phyloP scores from a whole-genome alignment of 495 filamentous ascomycete species.

The Penicillium silybi region DNA sequence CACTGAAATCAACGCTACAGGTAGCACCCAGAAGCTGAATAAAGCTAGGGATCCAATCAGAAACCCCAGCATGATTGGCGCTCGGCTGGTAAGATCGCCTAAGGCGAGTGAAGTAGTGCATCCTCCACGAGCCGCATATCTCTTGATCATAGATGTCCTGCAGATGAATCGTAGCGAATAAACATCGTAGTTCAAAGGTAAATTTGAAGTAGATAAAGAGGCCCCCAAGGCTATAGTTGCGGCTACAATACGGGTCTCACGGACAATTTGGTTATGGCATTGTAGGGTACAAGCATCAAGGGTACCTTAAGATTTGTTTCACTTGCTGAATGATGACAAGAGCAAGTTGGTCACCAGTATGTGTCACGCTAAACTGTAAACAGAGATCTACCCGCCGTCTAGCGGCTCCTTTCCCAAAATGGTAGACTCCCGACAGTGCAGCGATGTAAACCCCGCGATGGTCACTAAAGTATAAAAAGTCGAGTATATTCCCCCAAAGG shows the following conservation, averaged over 20 bases:
- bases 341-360: too few species aligned
- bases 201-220: too few species aligned
- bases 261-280: too few species aligned
- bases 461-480: slow-evolving; percentile 4
- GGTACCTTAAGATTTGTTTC: too few species aligned
- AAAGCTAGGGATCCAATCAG: background rate
- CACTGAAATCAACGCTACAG: too few species aligned
- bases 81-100: too few species aligned
- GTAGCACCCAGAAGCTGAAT: background rate
- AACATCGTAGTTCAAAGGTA: background rate
- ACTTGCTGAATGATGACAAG: too few species aligned
- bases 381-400: background rate
- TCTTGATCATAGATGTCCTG: background rate
- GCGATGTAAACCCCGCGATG: slow-evolving; percentile 4
- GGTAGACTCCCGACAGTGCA: slow-evolving; percentile 5
- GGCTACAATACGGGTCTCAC: too few species aligned
- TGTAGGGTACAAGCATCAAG: too few species aligned
- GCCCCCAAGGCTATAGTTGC: too few species aligned
- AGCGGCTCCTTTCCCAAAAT: slow-evolving; percentile 1
- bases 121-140: background rate
- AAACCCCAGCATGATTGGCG: background rate
- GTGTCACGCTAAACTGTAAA: background rate
- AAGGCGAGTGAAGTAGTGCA: background rate
- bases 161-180: background rate
- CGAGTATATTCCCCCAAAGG: background rate